A percentile compares a stretch with the other conserved stretches of the same genome.
phyloP scores from a whole-genome alignment of 495 filamentous ascomycete genomes.

The Apodospora peruviana region DNA sequence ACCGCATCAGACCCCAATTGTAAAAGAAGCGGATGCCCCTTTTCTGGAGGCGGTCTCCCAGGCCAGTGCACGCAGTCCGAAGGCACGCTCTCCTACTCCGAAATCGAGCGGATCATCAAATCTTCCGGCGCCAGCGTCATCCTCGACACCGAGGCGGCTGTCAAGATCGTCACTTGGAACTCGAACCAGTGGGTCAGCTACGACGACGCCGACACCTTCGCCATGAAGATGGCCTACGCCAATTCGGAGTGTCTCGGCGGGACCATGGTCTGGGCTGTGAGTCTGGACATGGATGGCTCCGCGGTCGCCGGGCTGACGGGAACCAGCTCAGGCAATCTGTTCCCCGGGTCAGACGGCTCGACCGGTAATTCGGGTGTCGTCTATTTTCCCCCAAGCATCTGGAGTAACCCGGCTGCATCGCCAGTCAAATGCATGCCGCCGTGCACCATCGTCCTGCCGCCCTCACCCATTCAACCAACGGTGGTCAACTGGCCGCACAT shows the following conservation, averaged over 20 bases:
- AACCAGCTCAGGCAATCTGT: neutral
- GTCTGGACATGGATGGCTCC: neutral
- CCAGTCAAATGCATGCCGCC: neutral
- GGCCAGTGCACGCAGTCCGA: slow-evolving; percentile 19
- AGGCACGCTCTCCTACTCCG: slow-evolving; percentile 30
- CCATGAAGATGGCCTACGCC: slow-evolving; percentile 32
- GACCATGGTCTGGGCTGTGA: slow-evolving; percentile 9
- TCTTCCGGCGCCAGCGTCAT: neutral
- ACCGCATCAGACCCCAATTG: slow-evolving; percentile 10
- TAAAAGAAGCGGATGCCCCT: slow-evolving; percentile 18
- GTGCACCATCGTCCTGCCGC: neutral
- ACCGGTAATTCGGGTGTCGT: neutral
- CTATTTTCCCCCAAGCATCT: neutral
- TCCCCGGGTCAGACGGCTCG: neutral
- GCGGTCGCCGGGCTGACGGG: neutral
- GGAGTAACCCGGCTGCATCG: neutral
- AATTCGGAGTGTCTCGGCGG: slow-evolving; percentile 21
- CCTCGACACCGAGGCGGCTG: slow-evolving; percentile 18
- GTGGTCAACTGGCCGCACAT: neutral
- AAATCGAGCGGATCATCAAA: slow-evolving; percentile 29
- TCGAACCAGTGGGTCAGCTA: slow-evolving; percentile 17
- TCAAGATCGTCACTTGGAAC: slow-evolving; percentile 33
- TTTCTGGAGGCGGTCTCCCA: slow-evolving; percentile 9
- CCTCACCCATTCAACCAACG: neutral
- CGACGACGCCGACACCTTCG: slow-evolving; percentile 32